phyloP scores from a whole-genome alignment of 805 yeast species.

The Ogataea thermomethanolica region DNA sequence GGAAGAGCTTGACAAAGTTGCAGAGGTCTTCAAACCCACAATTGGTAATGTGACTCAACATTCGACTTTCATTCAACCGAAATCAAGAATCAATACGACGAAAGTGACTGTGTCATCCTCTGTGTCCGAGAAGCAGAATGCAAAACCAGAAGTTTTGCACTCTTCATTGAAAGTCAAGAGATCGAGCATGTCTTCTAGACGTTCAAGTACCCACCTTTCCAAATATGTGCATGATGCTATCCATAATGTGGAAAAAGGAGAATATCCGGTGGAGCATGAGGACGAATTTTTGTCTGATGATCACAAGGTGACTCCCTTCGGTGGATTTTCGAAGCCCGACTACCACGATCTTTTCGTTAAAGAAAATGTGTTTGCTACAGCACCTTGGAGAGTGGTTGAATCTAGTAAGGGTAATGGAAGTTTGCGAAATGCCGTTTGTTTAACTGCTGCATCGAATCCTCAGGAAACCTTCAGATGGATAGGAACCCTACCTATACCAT shows the following conservation, averaged over 20 bases:
- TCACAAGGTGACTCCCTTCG: constrained; percentile 55
- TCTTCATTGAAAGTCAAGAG: constrained; percentile 21
- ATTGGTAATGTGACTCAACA: constrained; percentile 7
- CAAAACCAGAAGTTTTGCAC: constrained; percentile 17
- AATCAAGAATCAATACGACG: constrained; percentile 9
- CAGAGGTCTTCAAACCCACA: constrained; percentile 7
- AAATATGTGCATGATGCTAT: constrained; percentile 1
- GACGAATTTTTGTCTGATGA: constrained; percentile 4
- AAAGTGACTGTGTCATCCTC: constrained; percentile 12
- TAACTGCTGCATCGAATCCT: constrained; percentile 44
- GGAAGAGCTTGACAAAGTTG: constrained; percentile 10
- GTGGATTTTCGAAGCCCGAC: constrained; percentile 69
- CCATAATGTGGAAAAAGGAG: background rate
- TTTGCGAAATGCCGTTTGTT: constrained; percentile 73
- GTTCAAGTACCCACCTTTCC: constrained; percentile 9
- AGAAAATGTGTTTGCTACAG: constrained; percentile 47
- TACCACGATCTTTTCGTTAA: constrained; percentile 44
- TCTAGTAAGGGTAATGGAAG: constrained; percentile 83
- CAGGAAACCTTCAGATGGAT: constrained; percentile 60
- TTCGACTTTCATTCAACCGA: constrained; percentile 28
- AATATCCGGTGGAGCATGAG: constrained; percentile 1
- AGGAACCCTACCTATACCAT: constrained; percentile 91
- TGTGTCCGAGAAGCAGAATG: constrained; percentile 18
- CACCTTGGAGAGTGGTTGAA: constrained; percentile 74
- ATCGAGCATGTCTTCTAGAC: constrained; percentile 12